phyloP scores from a whole-genome alignment of 2,329 filamentous ascomycete species.

The Myriosclerotinia scirpicola region DNA sequence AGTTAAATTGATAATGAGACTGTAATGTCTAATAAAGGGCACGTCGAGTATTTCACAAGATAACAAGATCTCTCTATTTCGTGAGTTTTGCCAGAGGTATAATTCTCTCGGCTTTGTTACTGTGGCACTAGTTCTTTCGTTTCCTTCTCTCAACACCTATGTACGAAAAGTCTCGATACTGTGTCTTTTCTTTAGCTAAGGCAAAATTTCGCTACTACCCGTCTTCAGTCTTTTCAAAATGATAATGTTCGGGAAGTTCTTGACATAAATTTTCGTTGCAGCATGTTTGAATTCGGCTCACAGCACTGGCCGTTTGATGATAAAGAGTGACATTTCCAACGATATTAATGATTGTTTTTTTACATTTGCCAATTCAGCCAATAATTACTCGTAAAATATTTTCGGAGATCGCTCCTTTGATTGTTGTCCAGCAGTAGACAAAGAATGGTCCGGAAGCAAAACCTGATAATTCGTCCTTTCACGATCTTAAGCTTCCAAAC shows the following conservation, averaged over 20 bases:
- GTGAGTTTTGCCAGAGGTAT: background rate
- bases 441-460: background rate
- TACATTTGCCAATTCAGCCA: too few species aligned
- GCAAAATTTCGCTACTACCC: background rate
- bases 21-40: background rate
- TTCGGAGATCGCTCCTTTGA: background rate
- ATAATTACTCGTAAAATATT: background rate
- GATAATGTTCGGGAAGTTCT: too few species aligned
- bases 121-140: background rate
- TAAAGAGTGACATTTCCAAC: background rate
- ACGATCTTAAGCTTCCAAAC: background rate
- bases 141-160: background rate
- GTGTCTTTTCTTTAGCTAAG: too few species aligned
- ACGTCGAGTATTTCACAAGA: background rate
- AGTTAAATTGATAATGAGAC: background rate
- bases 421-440: background rate
- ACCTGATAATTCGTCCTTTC: background rate
- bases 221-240: background rate
- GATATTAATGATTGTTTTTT: too few species aligned
- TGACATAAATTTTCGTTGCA: background rate
- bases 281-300: background rate
- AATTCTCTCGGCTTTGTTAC: background rate
- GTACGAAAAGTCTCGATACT: too few species aligned
- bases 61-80: background rate
- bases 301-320: rapidly evolving